Base-by-base conservation (phyloP, 225 moss, liverwort and hornwort genomes). In the Asterella californica region DNA sequence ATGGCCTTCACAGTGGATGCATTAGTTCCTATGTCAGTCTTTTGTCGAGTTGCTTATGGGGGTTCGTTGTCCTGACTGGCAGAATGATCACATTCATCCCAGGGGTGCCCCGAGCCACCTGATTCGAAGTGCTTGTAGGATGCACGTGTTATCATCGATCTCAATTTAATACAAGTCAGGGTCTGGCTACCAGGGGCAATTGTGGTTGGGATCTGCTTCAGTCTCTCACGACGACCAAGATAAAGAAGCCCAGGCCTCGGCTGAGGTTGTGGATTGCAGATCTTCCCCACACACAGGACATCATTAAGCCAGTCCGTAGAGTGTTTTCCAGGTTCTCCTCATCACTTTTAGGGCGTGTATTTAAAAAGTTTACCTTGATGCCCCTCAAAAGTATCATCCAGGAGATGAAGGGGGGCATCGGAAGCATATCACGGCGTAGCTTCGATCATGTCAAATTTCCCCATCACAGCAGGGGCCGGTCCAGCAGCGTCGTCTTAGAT, bases 331-430 rank as follows among this genome's bases (percentile, higher is more conserved):
- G 63, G 66, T 47, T 50, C 72, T 53, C 64, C 30, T 78, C 76
- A 38, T 67, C 77, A 27, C 64, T 78, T 10, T 37, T 78, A 24
- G 37, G 70, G 64, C 70, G 68, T 33, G 82, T 84, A 9, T 68
- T 81, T 25, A 74, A 89, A 83, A 88, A 91, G 88, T 87, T 89
- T 69, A 89, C 87, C 79, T 88, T 90, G 92, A 99, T 93, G 93
- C 94, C 94, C 87, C 91, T 99, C 37, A 99, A 93, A 94, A 95
- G 92, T 89, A 87, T 99, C 83, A 95, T 99, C 78, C 95, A 99
- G 87, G 94, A 99, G 88, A 91, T 97, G 92, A 99, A 99, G 87
- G 97, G 94, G 78, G 94, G 94, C 74, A 99, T 93, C 81, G 97
- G 97, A 75, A 95, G 92, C 83, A 99, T 99, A 66, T 99, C 97